Evolutionary conservation across 768 basidiomycete species (phyloP).

Genomic region (Nidularia pulvinata): DNA sequence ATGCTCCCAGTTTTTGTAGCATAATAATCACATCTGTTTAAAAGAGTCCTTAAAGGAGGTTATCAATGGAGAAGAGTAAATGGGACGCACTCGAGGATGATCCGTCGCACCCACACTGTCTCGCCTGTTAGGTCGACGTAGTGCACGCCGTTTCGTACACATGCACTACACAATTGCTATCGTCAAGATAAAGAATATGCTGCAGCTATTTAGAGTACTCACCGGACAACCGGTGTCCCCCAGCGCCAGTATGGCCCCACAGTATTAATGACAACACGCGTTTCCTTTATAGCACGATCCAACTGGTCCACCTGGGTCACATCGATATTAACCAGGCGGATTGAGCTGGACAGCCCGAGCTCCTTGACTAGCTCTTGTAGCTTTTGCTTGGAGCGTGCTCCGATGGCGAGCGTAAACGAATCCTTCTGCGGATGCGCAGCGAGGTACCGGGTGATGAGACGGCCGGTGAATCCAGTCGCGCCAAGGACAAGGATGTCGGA

Average conservation of each 20-base stretch:
- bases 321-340: slow-evolving; percentile 56
- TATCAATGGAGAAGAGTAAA: not conserved
- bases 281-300: slow-evolving; percentile 51
- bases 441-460: slow-evolving; percentile 69
- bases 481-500: slow-evolving; percentile 69
- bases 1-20: slow-evolving; percentile 72
- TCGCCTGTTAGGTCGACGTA: slow-evolving; percentile 90
- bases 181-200: too few relatives aligned
- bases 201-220: too few relatives aligned
- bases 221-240: slow-evolving; percentile 75
- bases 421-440: slow-evolving; percentile 55
- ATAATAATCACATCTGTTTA: slow-evolving; percentile 61
- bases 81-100: slow-evolving; percentile 53
- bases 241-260: slow-evolving; percentile 76
- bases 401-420: slow-evolving; percentile 66
- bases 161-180: slow-evolving; percentile 58
- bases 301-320: slow-evolving; percentile 53
- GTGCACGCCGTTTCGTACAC: slow-evolving; percentile 72
- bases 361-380: slow-evolving; percentile 52
- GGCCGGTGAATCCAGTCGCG: slow-evolving; percentile 78
- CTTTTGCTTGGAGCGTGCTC: slow-evolving; percentile 66
- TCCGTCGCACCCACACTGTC: slow-evolving; percentile 59
- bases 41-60: slow-evolving; percentile 6
- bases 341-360: slow-evolving; percentile 38
- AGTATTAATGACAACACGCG: slow-evolving; percentile 73